Percentiles rank a stretch among this genome's conserved stretches.
Evolutionary conservation across 2,329 filamentous ascomycete species (phyloP).

Genomic region (Helminthosporium solani): DNA sequence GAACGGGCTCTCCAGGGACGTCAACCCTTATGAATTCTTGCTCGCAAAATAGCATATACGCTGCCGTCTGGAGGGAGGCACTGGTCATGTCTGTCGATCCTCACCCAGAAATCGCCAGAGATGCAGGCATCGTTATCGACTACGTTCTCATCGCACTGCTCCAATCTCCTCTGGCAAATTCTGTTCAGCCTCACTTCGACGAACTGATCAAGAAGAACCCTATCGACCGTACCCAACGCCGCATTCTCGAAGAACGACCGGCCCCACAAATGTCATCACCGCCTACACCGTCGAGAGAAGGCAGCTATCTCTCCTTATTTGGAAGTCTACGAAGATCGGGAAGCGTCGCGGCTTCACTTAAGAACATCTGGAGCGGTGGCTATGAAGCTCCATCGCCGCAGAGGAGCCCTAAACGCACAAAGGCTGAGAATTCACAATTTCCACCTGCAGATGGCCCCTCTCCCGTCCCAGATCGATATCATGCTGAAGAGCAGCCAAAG

Average conservation of each 20-base stretch:
- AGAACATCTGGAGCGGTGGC: slow-evolving; percentile 57
- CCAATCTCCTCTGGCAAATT: slow-evolving; percentile 70
- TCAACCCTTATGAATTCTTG: slow-evolving; percentile 21
- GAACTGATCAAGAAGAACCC: slow-evolving; percentile 58
- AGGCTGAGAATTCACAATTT: slow-evolving; percentile 59
- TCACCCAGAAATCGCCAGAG: slow-evolving; percentile 86
- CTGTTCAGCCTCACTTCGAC: slow-evolving; percentile 71
- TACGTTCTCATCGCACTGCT: slow-evolving; percentile 77
- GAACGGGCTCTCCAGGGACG: slow-evolving; percentile 14
- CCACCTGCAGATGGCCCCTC: slow-evolving; percentile 74
- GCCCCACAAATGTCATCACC: slow-evolving; percentile 51
- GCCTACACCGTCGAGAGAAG: slow-evolving; percentile 53
- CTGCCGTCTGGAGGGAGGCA: slow-evolving; percentile 91
- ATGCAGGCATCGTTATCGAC: slow-evolving; percentile 83
- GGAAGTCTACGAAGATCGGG: slow-evolving; percentile 62
- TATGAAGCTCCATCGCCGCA: slow-evolving; percentile 34
- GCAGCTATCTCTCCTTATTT: slow-evolving; percentile 59
- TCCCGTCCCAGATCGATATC: slow-evolving; percentile 63
- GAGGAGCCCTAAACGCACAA: slow-evolving; percentile 43
- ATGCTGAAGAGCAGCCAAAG: slow-evolving; percentile 74
- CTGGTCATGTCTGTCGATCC: slow-evolving; percentile 90
- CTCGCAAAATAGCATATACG: slow-evolving; percentile 87
- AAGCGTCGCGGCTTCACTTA: slow-evolving; percentile 64
- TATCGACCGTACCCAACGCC: slow-evolving; percentile 49
- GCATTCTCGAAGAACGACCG: slow-evolving; percentile 29